Conservation (phyloP, 805 yeast species). For the Candida quercuum region DNA sequence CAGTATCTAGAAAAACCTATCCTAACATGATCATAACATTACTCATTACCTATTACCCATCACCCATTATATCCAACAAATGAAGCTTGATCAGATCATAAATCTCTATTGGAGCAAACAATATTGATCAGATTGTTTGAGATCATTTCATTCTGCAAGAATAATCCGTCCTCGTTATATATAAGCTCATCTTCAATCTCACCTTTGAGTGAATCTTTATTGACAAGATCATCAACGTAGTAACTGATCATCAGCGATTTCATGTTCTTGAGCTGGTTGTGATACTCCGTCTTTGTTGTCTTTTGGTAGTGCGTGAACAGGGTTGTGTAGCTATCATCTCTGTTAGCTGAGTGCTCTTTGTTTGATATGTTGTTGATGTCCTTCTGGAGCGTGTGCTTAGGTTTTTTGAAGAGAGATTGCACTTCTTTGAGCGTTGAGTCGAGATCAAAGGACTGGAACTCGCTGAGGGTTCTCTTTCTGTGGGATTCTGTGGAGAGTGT, state of each 20-base stretch:
- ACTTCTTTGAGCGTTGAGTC: neutral
- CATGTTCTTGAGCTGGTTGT: neutral
- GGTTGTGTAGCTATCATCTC: neutral
- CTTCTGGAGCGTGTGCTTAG: no score
- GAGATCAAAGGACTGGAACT: neutral
- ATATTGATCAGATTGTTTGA: slow-evolving; percentile 1
- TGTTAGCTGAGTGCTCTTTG: no score
- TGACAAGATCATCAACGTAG: slow-evolving; percentile 1
- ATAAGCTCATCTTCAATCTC: neutral
- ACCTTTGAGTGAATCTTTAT: no score
- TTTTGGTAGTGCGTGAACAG: neutral
- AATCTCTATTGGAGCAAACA: neutral
- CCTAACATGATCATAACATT: no score
- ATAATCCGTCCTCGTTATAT: slow-evolving; percentile 3
- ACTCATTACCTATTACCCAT: neutral
- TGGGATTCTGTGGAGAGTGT: neutral
- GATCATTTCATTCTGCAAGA: slow-evolving; percentile 1
- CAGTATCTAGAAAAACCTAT: neutral
- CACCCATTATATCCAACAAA: neutral
- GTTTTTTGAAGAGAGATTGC: neutral
- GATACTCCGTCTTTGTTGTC: neutral
- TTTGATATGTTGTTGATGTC: no score
- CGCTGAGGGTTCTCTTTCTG: neutral
- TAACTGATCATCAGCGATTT: neutral
- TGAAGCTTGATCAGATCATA: no score